A percentile compares a stretch with the other conserved stretches of the same genome.
phyloP scores from a whole-genome alignment of 768 basidiomycete genomes.

The Suillus subluteus region DNA sequence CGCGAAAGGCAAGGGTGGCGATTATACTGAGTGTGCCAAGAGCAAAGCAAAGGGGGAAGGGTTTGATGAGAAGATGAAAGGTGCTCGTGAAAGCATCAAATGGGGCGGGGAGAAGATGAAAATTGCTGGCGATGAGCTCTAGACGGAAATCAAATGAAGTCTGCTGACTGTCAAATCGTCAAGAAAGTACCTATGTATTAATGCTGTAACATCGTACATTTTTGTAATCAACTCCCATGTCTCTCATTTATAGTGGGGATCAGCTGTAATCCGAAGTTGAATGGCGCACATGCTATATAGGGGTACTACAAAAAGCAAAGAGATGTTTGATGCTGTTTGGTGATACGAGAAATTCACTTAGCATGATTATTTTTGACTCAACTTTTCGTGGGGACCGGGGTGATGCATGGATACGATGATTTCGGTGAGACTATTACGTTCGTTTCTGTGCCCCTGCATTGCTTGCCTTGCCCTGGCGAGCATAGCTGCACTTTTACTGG shows the following conservation, averaged over 20 bases:
- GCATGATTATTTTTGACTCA: neutral
- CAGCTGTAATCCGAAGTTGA: no score
- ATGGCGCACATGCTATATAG: neutral
- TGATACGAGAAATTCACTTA: neutral
- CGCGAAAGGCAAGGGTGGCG: conserved; percentile 27
- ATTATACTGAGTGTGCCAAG: conserved; percentile 24
- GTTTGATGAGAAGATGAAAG: conserved; percentile 26
- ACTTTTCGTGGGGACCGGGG: neutral
- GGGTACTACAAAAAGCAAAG: neutral
- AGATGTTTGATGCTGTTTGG: conserved; percentile 2
- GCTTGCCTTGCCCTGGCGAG: neutral
- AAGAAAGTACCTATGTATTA: neutral
- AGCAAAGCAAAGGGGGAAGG: conserved; percentile 29
- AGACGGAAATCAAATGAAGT: conserved; percentile 26
- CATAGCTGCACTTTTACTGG: neutral
- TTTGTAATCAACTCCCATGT: neutral
- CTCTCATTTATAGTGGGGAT: no score
- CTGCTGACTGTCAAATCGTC: neutral
- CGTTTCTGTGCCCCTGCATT: neutral
- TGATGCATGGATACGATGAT: neutral
- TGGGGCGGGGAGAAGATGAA: conserved; percentile 29
- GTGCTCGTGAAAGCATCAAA: conserved; percentile 24
- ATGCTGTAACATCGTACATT: neutral
- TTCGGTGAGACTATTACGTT: neutral
- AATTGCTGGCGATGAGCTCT: conserved; percentile 37